Conservation (phyloP, 2,329 filamentous ascomycete species). For the Fusarium zealandicum region DNA sequence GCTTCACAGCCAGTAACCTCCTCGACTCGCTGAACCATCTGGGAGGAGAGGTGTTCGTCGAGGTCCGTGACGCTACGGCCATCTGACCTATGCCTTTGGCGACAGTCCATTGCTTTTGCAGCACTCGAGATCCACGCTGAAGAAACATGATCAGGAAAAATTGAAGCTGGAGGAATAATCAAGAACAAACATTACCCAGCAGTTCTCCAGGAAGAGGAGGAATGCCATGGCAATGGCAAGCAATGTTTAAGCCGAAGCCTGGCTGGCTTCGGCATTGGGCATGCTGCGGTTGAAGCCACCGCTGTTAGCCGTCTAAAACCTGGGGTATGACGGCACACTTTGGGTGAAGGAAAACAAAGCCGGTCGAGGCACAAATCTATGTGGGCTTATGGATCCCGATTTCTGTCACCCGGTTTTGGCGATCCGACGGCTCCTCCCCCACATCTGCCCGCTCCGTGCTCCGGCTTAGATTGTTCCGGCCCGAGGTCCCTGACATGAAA, state of each 20-base stretch:
- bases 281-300: constrained; percentile 32
- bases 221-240: constrained; percentile 21
- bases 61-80: constrained; percentile 41
- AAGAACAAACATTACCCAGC: constrained; percentile 17
- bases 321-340: constrained; percentile 25
- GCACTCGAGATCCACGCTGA: constrained; percentile 57
- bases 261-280: constrained; percentile 41
- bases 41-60: constrained; percentile 42
- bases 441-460: neutral
- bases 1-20: constrained; percentile 69
- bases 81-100: constrained; percentile 51
- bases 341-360: neutral
- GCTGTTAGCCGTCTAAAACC: constrained; percentile 50
- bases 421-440: neutral
- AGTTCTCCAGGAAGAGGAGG: constrained; percentile 33
- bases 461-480: neutral
- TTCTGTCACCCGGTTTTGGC: neutral
- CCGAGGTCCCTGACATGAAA: constrained; percentile 21
- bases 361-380: neutral
- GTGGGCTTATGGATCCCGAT: neutral
- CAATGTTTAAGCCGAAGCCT: constrained; percentile 42
- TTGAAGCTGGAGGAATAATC: constrained; percentile 28
- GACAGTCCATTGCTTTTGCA: constrained; percentile 60
- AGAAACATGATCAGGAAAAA: constrained; percentile 59
- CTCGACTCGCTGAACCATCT: constrained; percentile 61